A percentile compares a stretch with the other conserved stretches of the same genome.
phyloP scores from a whole-genome alignment of 2,329 filamentous ascomycete genomes.

The Chaetomium sp. region DNA sequence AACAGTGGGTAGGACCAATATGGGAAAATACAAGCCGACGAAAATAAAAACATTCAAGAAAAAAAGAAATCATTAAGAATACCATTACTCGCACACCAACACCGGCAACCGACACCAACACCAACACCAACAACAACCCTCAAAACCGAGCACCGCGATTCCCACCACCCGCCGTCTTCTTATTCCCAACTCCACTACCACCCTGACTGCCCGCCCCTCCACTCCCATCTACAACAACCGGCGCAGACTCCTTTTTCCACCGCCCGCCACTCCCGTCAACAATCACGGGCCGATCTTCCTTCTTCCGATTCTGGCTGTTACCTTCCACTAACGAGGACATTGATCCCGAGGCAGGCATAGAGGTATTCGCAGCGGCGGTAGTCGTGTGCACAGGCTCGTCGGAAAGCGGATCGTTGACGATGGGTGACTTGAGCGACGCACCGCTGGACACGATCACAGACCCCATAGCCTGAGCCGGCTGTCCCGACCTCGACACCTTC shows the following conservation, averaged over 20 bases:
- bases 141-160: not conserved
- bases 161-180: not conserved
- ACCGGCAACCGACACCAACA: not conserved
- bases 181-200: not conserved
- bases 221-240: constrained; percentile 12
- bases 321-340: not conserved
- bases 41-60: no score
- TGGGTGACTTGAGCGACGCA: no score
- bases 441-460: no score
- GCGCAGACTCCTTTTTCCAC: not conserved
- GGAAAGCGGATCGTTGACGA: no score
- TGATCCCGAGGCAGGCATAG: not conserved
- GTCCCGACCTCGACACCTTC: not conserved
- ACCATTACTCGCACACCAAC: not conserved
- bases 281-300: constrained; percentile 13
- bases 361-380: not conserved
- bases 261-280: constrained; percentile 14
- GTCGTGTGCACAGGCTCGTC: not conserved
- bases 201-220: not conserved
- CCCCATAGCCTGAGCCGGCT: not conserved
- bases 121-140: not conserved
- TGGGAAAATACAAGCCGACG: no score
- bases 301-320: not conserved
- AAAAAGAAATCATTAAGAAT: no score
- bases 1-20: no score